Base-by-base conservation (phyloP, 1,284 basidiomycete genomes). In the Mycena sp. region DNA sequence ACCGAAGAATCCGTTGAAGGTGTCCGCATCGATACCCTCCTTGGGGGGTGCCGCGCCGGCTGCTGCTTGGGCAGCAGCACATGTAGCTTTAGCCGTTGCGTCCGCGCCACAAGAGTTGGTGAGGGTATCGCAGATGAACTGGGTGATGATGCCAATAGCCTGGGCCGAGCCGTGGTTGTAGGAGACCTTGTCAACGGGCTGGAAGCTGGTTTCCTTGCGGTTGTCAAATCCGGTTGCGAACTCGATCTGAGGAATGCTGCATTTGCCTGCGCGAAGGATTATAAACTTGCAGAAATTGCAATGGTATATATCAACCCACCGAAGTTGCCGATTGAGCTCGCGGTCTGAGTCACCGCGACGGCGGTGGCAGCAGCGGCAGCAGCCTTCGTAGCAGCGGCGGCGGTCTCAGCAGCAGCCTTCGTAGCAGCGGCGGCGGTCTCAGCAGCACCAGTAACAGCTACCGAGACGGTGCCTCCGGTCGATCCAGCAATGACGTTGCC, bases 1-100 rank as follows among this genome's bases (percentile, higher is more conserved):
- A 21, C 83, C 83, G 65, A 87, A 87, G 21, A 74, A 83, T 26
- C 78, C 80, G 73, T 87, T 87, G 79, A 87, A 87, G 2, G 80
- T 80, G 73, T 88, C 86, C 25, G 86, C 86, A 68, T 85, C 83
- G 17, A 74, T 81, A 63, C 86, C 86, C 38, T 81, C 83, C 71
- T 81, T 79, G 1, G 76, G 72, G 3, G 82, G 63, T 30, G 72
- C 76, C 40, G 79, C 74, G 62, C 75, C 70, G 6, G 82, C 81
- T 12, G 85, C 85, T 49, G 78, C 67, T 28, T 71, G 58, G 2
- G 84, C 85, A 2, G 69, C 71, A 25, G 74, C 73, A 60, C 85
- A 87, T 10, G 82, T 83, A 41, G 72, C 77, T 69, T 83, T 80
- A 4, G 85, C 85, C 21, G 82, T 81, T 40, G 76, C 73, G 68